Conservation (phyloP, 345 rosid species). For the Durio zibethinus region DNA sequence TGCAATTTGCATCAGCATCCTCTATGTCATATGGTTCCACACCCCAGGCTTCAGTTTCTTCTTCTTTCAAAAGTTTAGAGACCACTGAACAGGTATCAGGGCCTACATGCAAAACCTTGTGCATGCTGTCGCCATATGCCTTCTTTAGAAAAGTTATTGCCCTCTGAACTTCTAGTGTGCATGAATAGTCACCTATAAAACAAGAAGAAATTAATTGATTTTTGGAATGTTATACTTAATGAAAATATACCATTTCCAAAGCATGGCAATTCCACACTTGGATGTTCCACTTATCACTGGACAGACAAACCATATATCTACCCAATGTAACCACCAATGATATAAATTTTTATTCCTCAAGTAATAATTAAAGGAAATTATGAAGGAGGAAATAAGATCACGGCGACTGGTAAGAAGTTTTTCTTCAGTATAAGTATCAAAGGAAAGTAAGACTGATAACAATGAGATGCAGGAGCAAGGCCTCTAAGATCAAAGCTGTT, state of each 20-base stretch:
- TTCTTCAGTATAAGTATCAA: background rate
- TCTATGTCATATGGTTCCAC: constrained; percentile 99
- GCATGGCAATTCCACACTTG: background rate
- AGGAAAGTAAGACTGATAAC: background rate
- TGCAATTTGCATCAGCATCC: constrained; percentile 87
- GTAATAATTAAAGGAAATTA: background rate
- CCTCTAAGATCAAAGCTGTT: background rate
- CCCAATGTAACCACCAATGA: background rate
- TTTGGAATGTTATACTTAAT: background rate
- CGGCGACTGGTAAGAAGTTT: too few relatives aligned
- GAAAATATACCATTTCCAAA: background rate
- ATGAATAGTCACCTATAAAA: constrained; percentile 63
- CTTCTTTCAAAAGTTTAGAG: constrained; percentile 74
- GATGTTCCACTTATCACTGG: background rate
- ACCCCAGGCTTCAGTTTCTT: constrained; percentile 96
- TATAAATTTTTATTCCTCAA: background rate
- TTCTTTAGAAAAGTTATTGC: constrained; percentile 74
- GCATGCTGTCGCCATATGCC: constrained; percentile 90
- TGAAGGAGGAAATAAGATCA: background rate
- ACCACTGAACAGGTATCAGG: constrained; percentile 93
- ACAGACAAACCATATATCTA: background rate
- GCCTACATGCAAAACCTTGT: constrained; percentile 85
- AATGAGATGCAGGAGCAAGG: background rate
- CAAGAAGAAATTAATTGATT: background rate
- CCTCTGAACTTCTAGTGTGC: constrained; percentile 79